Conservation (phyloP, 768 basidiomycete genomes). For the Serendipita vermifera region DNA sequence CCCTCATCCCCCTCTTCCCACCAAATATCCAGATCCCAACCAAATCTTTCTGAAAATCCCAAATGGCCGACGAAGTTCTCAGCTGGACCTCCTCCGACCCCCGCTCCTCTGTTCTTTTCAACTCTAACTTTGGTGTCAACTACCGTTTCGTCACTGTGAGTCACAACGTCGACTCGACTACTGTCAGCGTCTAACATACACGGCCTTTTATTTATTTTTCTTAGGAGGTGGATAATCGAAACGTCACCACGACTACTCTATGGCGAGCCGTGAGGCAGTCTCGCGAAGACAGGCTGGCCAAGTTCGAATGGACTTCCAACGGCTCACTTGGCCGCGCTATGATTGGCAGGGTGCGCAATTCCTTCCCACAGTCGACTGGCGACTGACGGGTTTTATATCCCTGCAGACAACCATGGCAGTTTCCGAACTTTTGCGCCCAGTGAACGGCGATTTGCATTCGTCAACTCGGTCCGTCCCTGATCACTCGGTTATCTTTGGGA, state of each 20-base stretch:
- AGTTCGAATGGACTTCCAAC: conserved; percentile 73
- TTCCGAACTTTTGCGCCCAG: conserved; percentile 59
- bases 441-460: background rate
- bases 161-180: background rate
- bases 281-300: conserved; percentile 78
- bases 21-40: background rate
- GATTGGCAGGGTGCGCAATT: conserved; percentile 56
- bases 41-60: conserved; percentile 12
- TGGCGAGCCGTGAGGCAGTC: conserved; percentile 67
- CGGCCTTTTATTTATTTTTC: too few relatives aligned
- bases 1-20: background rate
- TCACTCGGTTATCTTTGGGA: background rate
- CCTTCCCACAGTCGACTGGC: conserved; percentile 12
- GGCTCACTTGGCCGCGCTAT: conserved; percentile 74
- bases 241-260: conserved; percentile 48
- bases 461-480: background rate
- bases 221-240: conserved; percentile 19
- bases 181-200: too few relatives aligned
- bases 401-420: conserved; percentile 61
- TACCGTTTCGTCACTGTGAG: conserved; percentile 16
- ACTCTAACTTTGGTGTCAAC: conserved; percentile 24
- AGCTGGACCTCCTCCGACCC: conserved; percentile 83
- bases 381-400: background rate
- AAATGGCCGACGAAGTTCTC: conserved; percentile 37
- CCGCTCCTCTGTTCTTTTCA: conserved; percentile 71